Evolutionary conservation across 2,329 filamentous ascomycete species (phyloP).

Genomic region (Trichoderma pleuroti): DNA sequence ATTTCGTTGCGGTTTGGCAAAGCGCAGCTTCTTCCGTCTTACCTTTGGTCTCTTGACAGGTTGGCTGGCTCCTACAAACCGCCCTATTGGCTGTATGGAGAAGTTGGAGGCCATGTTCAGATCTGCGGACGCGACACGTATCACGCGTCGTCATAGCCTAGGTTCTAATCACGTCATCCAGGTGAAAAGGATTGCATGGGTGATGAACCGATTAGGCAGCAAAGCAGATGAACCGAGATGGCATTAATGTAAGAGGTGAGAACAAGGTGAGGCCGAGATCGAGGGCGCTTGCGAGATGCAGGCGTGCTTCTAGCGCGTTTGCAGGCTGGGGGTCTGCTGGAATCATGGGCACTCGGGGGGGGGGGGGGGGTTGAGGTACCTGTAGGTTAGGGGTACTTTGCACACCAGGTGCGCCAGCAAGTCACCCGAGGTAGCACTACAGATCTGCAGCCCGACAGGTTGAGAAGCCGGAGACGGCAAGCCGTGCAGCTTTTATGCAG

Average conservation of each 20-base stretch:
- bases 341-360: neutral
- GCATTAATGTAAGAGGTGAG: neutral
- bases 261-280: neutral
- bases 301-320: conserved; percentile 5
- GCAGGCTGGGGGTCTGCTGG: neutral
- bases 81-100: conserved; percentile 64
- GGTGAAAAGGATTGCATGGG: neutral
- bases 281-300: neutral
- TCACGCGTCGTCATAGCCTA: neutral
- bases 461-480: neutral
- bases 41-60: conserved; percentile 74
- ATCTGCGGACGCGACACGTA: neutral
- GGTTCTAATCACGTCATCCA: neutral
- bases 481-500: conserved; percentile 14
- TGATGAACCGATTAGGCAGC: neutral
- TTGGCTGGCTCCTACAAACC: conserved; percentile 65
- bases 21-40: conserved; percentile 8
- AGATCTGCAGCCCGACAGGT: neutral
- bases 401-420: neutral
- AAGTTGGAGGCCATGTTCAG: conserved; percentile 44
- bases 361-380: no score
- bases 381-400: neutral
- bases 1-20: neutral
- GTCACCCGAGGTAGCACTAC: neutral
- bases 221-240: neutral